Evolutionary conservation across 805 yeast species (phyloP), one percentile per base, ranked within the genome.

Genomic region (Ogataea chonburiensis): DNA sequence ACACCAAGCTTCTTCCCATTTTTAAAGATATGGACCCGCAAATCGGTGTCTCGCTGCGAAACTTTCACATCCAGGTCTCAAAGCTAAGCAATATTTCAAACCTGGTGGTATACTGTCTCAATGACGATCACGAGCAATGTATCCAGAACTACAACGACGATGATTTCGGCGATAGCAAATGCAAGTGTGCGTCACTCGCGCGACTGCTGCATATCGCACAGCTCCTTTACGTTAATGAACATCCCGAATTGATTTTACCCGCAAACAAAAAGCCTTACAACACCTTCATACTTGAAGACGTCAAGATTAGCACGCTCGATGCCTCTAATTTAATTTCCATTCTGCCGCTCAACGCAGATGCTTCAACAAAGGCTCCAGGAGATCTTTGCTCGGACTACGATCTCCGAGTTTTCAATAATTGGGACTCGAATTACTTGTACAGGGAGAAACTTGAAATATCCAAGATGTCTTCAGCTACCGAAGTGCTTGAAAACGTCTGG

Each of bases 61-160:
- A 89, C 54, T 89, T 88, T 59, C 87, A 85, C 53, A 77, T 84
- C 38, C 98, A 91, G 61, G 83, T 79, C 13, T 73, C 87, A n/a
- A 88, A 87, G 54, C 65, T 81, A 42, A 83, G 93, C 21, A 67
- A 77, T 17, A 67, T 87, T 7, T 71, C 93, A 0, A 94, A 86
- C 53, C 74, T 87, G 33, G 64, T 86, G 5, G 75, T 89, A n/a
- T 91, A 88, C 56, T 75, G 87, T 45, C 68, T 78, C 43, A 67
- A 73, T 42, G 59, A 61, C 3, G 63, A 60, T 32, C 70, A 67
- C 47, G 53, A 47, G n/a, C 42, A 28, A 8, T 50, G 53, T 21
- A 31, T 51, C 5, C 23, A 38, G 8, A 14, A 17, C n/a, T 34
- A 26, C 9, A 31, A 37, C 14, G 43, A 41, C 12, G 43, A 42